Base-by-base conservation (phyloP, 2,329 filamentous ascomycete species). In the Karstenula rhodostoma region DNA sequence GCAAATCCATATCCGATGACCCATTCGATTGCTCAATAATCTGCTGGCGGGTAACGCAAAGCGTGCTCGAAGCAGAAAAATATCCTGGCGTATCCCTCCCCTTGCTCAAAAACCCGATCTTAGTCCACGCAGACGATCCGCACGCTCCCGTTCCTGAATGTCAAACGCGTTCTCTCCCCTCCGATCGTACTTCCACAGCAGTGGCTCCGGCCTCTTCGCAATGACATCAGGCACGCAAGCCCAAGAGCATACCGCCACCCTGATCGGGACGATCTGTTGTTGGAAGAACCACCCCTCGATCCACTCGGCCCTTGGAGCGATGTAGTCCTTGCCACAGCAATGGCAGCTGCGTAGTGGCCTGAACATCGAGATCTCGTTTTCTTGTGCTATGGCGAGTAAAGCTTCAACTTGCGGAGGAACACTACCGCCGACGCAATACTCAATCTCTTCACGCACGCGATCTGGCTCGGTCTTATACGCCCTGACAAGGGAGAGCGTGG, bases 231-330 rank as follows among this genome's bases (percentile, higher is more conserved):
- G 73, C 6, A 74, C 72, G 50, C 74, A 77, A 0, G 66, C 66
- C 73, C 73, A 76, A 17, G 72, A 73, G 59, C 74, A 77, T 0
- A 75, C 73, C 46, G 64, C 62, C 22, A 73, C 61, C 48, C 65
- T 68, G 33, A 74, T 61, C 0, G 73, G 72, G 13, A 68, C 48
- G 15, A 68, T 62, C 1, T 64, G 52, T 6, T 35, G 40, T 3
- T 43, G 35, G 2, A 37, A 47, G 33, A 47, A 58, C 72, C 73
- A 76, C 37, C 72, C 74, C 50, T 77, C 74, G 5, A 76, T 56
- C 75, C 74, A 76, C 54, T 72, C 70, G 2, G 73, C 73, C 32
- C 68, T 58, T 1, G 72, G 57, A 3, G 74, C 61, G n/a, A 74
- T 56, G 52, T 72, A 77, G 8, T 67, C 53, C 22, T 67, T 70